Conservation (phyloP, 2,329 filamentous ascomycete species). For the Ceratocystis eucalypticola region DNA sequence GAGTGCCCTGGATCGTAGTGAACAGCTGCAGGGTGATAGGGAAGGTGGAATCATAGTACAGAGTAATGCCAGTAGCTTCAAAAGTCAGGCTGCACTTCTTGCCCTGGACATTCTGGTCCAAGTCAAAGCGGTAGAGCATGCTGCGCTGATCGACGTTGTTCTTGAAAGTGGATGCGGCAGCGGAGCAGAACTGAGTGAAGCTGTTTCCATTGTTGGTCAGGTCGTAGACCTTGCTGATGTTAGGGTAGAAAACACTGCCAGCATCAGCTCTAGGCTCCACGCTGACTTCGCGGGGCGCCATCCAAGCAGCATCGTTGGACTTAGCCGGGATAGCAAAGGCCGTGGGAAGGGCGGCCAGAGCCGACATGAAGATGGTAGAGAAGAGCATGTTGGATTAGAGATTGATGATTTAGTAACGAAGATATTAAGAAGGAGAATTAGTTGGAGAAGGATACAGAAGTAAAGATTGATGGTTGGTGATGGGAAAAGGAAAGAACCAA, state of each 20-base stretch:
- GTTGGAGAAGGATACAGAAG: neutral
- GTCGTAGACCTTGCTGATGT: slow-evolving; percentile 17
- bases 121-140: slow-evolving; percentile 25
- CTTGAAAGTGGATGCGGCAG: slow-evolving; percentile 13
- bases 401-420: neutral
- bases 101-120: slow-evolving; percentile 21
- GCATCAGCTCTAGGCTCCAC: neutral
- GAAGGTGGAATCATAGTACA: slow-evolving; percentile 20
- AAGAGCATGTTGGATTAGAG: slow-evolving; percentile 21
- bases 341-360: slow-evolving; percentile 21
- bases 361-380: slow-evolving; percentile 21
- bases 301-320: slow-evolving; percentile 18
- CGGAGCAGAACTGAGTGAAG: slow-evolving; percentile 12
- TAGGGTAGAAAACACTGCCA: slow-evolving; percentile 3
- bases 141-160: slow-evolving; percentile 24
- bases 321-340: slow-evolving; percentile 19
- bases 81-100: slow-evolving; percentile 24
- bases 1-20: slow-evolving; percentile 21
- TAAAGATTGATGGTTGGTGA: neutral
- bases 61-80: slow-evolving; percentile 19
- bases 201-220: slow-evolving; percentile 6
- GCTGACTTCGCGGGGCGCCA: slow-evolving; percentile 22
- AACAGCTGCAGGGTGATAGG: slow-evolving; percentile 25
- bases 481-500: neutral
- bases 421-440: neutral